Base-by-base conservation (phyloP, 192 early-diverging fungal genomes). In the Mortierella antarctica region DNA sequence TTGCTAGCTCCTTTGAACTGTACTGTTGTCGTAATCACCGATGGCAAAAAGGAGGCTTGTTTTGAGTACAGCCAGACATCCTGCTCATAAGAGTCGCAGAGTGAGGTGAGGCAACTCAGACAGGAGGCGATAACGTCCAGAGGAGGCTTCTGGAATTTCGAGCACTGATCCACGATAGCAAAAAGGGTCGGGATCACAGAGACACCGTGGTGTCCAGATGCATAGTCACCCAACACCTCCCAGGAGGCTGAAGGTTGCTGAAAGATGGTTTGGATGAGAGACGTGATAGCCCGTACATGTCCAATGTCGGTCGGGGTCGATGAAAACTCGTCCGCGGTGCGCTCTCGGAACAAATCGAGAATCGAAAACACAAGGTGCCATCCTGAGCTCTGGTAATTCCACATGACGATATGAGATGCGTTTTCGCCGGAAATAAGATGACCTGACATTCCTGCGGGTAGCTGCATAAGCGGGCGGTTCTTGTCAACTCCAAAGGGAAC, bases 31-130 rank as follows among this genome's bases (percentile, higher is more conserved):
- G 69, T 74, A 47, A 83, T 71, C 48, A 83, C 46, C 7, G 73
- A 71, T 7, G 73, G 73, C 39, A 83, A 45, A 66, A 71, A 78
- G 12, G 70, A 67, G 0, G 74, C 62, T 11, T 69, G 70, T 48
- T 62, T 64, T 42, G 70, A 54, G 23, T 70, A 74, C 21, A 74
- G 47, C 80, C 80, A 82, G 12, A 82, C 62, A 65, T 82, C 80
- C 52, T 73, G 72, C 1, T 56, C 46, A 31, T 57, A 74, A 0
- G 80, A 60, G 5, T 65, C 53, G 18, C 56, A 63, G 2, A 82
- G 46, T 23, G 40, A 50, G 7, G 70, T 73, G 15, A 83, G 67
- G 48, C 73, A 78, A 11, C 23, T 57, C 55, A 83, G 21, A 47
- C 67, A 78, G 6, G 73, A 71, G 23, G 70, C 74, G 23, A 83